These are phyloP conservation scores for Fusarium verrucosum DNA, from an alignment of 2,329 filamentous ascomycete genomes.

Conservation along the genomic window DNA sequence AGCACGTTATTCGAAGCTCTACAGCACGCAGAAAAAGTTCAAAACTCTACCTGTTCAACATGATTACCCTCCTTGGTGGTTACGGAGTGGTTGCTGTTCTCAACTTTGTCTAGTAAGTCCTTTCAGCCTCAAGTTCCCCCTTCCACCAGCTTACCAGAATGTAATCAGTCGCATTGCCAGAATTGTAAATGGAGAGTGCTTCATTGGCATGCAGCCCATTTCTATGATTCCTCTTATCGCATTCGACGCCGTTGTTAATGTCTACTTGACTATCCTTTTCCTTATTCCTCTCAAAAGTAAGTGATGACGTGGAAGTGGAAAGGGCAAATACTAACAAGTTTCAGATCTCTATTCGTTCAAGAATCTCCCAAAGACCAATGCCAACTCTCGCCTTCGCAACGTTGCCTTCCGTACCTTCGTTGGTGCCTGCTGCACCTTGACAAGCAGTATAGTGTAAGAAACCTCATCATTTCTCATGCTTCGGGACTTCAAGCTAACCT, in stretches of 20 bases:
- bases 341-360: constrained; percentile 65
- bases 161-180: constrained; percentile 62
- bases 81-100: constrained; percentile 61
- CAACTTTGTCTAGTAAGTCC: constrained; percentile 68
- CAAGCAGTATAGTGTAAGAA: constrained; percentile 65
- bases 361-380: constrained; percentile 53
- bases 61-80: constrained; percentile 62
- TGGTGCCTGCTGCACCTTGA: constrained; percentile 65
- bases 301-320: constrained; percentile 8
- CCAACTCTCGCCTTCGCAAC: constrained; percentile 57
- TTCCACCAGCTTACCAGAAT: neutral
- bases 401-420: constrained; percentile 68
- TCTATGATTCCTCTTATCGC: constrained; percentile 69
- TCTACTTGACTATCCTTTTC: constrained; percentile 71
- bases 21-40: constrained; percentile 63
- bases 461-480: neutral
- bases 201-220: constrained; percentile 68
- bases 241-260: constrained; percentile 69
- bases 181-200: constrained; percentile 64
- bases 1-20: constrained; percentile 67
- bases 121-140: neutral
- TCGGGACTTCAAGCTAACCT: constrained; percentile 5
- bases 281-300: constrained; percentile 66
- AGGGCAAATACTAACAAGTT: neutral
- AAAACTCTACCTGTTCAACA: constrained; percentile 69